Evolutionary conservation across 2,329 filamentous ascomycete genomes (phyloP).

Genomic region (Botrytis pseudocinerea): DNA sequence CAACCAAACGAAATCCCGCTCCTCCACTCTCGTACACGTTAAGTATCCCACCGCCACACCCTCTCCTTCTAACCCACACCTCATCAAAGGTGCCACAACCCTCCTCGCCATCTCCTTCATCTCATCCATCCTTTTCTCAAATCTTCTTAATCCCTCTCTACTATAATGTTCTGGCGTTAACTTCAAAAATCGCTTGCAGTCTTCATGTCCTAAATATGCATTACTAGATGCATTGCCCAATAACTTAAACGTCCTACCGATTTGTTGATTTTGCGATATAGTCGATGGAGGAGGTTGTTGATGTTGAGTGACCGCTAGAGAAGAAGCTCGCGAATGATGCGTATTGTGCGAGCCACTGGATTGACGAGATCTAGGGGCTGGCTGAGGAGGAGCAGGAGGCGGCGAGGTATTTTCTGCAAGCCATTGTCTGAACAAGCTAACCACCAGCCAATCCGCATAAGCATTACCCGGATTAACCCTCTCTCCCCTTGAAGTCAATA

Average conservation of each 20-base stretch:
- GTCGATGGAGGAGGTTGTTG: constrained; percentile 14
- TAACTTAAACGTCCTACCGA: constrained; percentile 75
- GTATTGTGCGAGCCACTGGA: constrained; percentile 26
- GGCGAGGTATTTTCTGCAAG: constrained; percentile 86
- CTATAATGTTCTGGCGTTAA: constrained; percentile 79
- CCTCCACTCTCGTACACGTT: constrained; percentile 63
- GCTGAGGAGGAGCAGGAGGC: constrained; percentile 47
- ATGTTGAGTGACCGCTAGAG: constrained; percentile 17
- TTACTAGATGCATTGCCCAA: constrained; percentile 62
- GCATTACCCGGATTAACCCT: constrained; percentile 75
- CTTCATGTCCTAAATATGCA: constrained; percentile 77
- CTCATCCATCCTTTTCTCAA: constrained; percentile 86
- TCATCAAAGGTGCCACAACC: constrained; percentile 80
- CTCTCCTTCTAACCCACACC: constrained; percentile 81
- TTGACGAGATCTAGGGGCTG: constrained; percentile 40
- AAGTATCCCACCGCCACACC: constrained; percentile 58
- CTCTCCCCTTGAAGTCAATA: constrained; percentile 75
- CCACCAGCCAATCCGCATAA: constrained; percentile 86
- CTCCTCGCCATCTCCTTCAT: constrained; percentile 82
- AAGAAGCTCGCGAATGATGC: constrained; percentile 51
- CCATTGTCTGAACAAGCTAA: constrained; percentile 90
- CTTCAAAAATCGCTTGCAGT: constrained; percentile 88
- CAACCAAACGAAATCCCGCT: constrained; percentile 62
- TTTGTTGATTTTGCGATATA: constrained; percentile 37
- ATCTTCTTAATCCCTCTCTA: constrained; percentile 79